Percentiles rank a stretch among this genome's conserved stretches.
Conservation (phyloP, 371 early-diverging fungal genomes). For the Parasitella parasitica region DNA sequence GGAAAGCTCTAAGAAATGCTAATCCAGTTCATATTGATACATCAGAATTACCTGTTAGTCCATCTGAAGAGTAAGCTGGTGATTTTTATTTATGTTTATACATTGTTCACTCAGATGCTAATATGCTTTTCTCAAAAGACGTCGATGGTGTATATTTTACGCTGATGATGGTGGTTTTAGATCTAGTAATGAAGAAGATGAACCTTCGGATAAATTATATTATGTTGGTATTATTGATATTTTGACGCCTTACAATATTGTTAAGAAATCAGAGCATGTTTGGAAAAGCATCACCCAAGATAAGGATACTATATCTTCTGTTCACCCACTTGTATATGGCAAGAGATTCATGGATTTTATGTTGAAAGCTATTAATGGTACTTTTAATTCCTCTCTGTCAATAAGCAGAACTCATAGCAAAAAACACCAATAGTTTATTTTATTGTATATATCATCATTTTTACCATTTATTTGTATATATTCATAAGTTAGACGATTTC, state of each 20-base stretch:
- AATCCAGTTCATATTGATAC: constrained; percentile 63
- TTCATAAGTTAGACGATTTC: background rate
- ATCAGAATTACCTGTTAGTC: constrained; percentile 41
- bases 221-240: constrained; percentile 95
- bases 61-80: constrained; percentile 38
- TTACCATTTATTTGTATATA: background rate
- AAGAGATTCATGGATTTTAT: constrained; percentile 87
- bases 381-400: background rate
- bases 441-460: background rate
- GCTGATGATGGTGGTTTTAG: constrained; percentile 86
- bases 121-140: constrained; percentile 19
- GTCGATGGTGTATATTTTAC: constrained; percentile 75
- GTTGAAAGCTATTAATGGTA: constrained; percentile 28
- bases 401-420: background rate
- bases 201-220: constrained; percentile 70
- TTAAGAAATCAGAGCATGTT: constrained; percentile 81
- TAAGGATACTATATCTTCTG: constrained; percentile 78
- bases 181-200: constrained; percentile 71
- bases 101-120: background rate
- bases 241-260: constrained; percentile 84
- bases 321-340: constrained; percentile 84
- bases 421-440: background rate
- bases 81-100: background rate
- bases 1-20: constrained; percentile 61
- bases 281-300: constrained; percentile 81